Evolutionary conservation across 2,329 filamentous ascomycete species (phyloP), one percentile per base, ranked within the genome.

Genomic region (Spiromastix sp.): DNA sequence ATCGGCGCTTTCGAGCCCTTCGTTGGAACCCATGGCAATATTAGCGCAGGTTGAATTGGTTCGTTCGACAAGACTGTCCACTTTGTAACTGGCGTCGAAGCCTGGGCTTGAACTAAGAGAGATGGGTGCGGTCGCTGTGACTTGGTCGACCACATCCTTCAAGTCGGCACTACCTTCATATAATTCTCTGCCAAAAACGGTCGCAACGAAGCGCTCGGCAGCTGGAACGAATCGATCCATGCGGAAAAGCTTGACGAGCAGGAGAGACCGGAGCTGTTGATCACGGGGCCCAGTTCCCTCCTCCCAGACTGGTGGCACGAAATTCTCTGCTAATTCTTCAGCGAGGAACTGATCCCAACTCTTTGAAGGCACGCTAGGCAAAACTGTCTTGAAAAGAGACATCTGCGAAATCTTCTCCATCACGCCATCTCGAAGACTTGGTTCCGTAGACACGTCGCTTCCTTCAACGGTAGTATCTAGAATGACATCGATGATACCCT

Each of bases 41-140:
- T 95, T 95, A 40, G 86, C 87, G 64, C 91, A 98, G 36, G 75
- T 79, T 34, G 85, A 79, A 40, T 77, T 75, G 57, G 77, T 79
- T 46, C 85, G 76, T 60, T 94, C 85, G 19, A 96, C 93, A 36
- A 98, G 71, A 42, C 80, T 85, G 59, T 98, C 91, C 41, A 98
- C 91, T 69, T 98, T 98, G 77, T 96, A 98, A 56, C 85, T 94
- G 36, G 93, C 93, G 60, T 98, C 91, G 57, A 98, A 98, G 24
- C 91, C 91, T 41, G 89, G 86, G 51, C 82, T 95, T 4, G 91
- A 98, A 50, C 89, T 89, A 22, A 98, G 73, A 3, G 91, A 82
- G 47, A 98, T 83, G 7, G 91, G 91, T 2, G 85, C 79, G 20
- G 78, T 84, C 19, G 89, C 79, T 4, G 79, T 80, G 34, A 94